phyloP scores from a whole-genome alignment of 139 green algal genomes.

The Auxenochlorella protothecoides region DNA sequence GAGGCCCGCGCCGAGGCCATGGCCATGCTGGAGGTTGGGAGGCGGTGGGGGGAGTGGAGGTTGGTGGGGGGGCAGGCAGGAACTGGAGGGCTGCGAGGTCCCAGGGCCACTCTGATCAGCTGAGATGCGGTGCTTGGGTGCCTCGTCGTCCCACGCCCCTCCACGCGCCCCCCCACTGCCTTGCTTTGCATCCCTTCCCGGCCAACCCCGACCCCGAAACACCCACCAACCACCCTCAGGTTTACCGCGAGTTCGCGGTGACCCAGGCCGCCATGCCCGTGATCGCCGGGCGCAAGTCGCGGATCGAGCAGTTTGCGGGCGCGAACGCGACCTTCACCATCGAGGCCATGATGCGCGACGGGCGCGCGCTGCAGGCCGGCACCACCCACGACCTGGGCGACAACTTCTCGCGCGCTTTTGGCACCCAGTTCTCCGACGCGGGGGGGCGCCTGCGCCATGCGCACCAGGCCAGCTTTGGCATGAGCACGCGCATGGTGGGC shows the following conservation, averaged over 20 bases:
- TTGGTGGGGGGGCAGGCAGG: background rate
- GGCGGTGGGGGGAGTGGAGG: background rate
- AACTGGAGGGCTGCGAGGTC: background rate
- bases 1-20: conserved; percentile 82
- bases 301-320: conserved; percentile 75
- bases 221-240: background rate
- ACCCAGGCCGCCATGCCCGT: conserved; percentile 86
- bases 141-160: no score
- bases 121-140: no score
- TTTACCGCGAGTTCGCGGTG: conserved; percentile 66
- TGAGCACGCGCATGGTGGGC: conserved; percentile 86
- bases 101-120: no score
- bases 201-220: no score
- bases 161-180: no score
- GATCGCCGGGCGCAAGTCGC: conserved; percentile 82
- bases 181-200: no score
- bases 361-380: conserved; percentile 79
- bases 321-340: conserved; percentile 94
- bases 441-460: conserved; percentile 54
- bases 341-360: conserved; percentile 98
- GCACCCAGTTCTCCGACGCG: conserved; percentile 56
- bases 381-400: conserved; percentile 94
- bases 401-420: conserved; percentile 90
- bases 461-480: conserved; percentile 90
- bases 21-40: conserved; percentile 54